Base-by-base conservation (phyloP, 371 early-diverging fungal species). In the Globomyces sp. region DNA sequence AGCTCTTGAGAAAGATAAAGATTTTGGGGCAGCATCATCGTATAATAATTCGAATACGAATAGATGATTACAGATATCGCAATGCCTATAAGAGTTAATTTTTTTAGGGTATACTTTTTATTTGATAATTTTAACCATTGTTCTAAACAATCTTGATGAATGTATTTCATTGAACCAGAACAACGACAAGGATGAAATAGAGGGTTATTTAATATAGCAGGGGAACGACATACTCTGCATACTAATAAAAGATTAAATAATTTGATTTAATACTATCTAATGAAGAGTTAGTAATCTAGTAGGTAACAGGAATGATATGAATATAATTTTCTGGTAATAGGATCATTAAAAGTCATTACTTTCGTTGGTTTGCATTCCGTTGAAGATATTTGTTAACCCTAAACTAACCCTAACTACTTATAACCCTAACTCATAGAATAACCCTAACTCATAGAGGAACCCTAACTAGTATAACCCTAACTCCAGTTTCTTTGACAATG, bases 101-200 rank as follows among this genome's bases (percentile, higher is more conserved):
- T 24, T 24, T 24, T 24, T 24, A 24, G 24, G 24, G 24, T 24
- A 24, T 24, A 24, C 24, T 81, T 83, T 78, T 92, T 95, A 73
- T 86, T 81, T 70, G 90, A 89, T 68, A 93, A 94, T 8, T 85
- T 78, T 9, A 96, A 74, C 95, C 96, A 96, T 77, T 94, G 89
- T 49, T 86, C 85, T 55, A 96, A 74, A 72, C 94, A 94, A 59
- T 86, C 87, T 73, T 95, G 93, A 73, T 96, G 95, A 39, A 96
- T 90, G 82, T 84, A 88, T 57, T 85, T 84, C 77, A 96, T 96
- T 74, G 91, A 91, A 34, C 96, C 96, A 9, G 94, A 86, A 81
- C 96, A 96, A 78, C 90, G 90, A 78, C 96, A 96, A 4, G 96
- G 96, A 74, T 92, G 85, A 74, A 87, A 94, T 46, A 96, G 80